These are phyloP conservation scores for Thalassiosira mediterranea DNA, from an alignment of 352 stramenopile species.

Conservation along the genomic window DNA sequence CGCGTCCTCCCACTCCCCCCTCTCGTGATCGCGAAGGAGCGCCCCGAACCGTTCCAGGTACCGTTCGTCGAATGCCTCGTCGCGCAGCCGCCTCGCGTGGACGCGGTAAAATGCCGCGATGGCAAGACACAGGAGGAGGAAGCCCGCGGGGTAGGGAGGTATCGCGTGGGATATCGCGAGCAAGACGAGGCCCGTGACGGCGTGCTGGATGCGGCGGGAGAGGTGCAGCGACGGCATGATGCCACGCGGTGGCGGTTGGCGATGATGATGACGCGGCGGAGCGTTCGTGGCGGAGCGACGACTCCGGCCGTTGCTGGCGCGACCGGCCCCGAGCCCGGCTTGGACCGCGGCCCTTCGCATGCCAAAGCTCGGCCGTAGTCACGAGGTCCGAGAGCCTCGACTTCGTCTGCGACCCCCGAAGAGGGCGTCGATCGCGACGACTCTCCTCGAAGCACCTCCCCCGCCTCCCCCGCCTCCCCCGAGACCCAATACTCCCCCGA, in stretches of 20 bases:
- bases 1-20: conserved; percentile 22
- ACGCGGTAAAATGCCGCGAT: conserved; percentile 28
- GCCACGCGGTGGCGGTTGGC: too few relatives aligned
- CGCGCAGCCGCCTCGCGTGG: conserved; percentile 22
- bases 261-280: not conserved
- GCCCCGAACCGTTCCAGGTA: conserved; percentile 64
- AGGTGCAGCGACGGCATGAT: conserved; percentile 22
- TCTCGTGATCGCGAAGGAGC: conserved; percentile 64
- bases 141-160: conserved; percentile 33
- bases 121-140: conserved; percentile 17
- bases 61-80: conserved; percentile 32
- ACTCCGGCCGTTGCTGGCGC: too few relatives aligned
- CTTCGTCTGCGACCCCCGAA: too few relatives aligned
- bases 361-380: too few relatives aligned
- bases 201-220: conserved; percentile 73
- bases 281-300: not conserved
- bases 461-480: too few relatives aligned
- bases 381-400: too few relatives aligned
- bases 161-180: conserved; percentile 68
- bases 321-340: too few relatives aligned
- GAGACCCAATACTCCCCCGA: too few relatives aligned
- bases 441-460: too few relatives aligned
- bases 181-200: conserved; percentile 64
- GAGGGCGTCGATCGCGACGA: too few relatives aligned
- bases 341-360: too few relatives aligned